Evolutionary conservation across 306 rosid genomes (phyloP).

Genomic region (Citrullus amarus): DNA sequence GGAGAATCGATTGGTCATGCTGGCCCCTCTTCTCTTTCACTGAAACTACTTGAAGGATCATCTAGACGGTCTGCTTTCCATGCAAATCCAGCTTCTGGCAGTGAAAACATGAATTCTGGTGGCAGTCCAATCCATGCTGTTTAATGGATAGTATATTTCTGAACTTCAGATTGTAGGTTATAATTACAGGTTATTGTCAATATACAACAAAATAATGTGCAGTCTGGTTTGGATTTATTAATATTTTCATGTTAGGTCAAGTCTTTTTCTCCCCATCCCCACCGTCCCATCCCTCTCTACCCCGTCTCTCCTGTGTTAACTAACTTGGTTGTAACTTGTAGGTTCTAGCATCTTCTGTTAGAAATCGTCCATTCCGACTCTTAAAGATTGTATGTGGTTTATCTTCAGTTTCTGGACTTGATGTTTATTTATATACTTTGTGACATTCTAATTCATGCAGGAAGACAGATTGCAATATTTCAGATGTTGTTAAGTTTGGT

Average conservation of each 20-base stretch:
- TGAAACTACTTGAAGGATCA: slow-evolving; percentile 68
- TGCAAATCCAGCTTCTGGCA: slow-evolving; percentile 59
- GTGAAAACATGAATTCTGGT: slow-evolving; percentile 40
- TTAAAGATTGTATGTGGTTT: slow-evolving; percentile 11
- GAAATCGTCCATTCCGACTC: slow-evolving; percentile 15
- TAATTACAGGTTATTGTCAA: slow-evolving; percentile 19
- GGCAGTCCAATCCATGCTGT: slow-evolving; percentile 80
- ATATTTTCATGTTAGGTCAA: slow-evolving; percentile 18
- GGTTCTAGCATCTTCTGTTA: slow-evolving; percentile 32
- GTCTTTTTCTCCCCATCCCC: not conserved
- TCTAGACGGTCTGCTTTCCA: slow-evolving; percentile 95
- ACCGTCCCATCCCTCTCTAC: not conserved
- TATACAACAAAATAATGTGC: slow-evolving; percentile 29
- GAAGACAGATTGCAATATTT: not conserved
- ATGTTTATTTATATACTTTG: not conserved
- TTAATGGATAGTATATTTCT: slow-evolving; percentile 17
- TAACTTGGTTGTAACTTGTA: slow-evolving; percentile 33
- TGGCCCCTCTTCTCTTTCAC: slow-evolving; percentile 64
- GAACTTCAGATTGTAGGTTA: slow-evolving; percentile 23
- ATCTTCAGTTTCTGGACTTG: slow-evolving; percentile 17
- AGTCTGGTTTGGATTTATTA: slow-evolving; percentile 41
- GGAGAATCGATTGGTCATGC: slow-evolving; percentile 64
- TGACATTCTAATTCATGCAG: slow-evolving; percentile 4
- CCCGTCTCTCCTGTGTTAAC: slow-evolving; percentile 19
- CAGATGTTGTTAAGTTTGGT: not conserved